These are phyloP conservation scores for Prunus kanzakura DNA, from an alignment of 306 rosid genomes.

Conservation along the genomic window DNA sequence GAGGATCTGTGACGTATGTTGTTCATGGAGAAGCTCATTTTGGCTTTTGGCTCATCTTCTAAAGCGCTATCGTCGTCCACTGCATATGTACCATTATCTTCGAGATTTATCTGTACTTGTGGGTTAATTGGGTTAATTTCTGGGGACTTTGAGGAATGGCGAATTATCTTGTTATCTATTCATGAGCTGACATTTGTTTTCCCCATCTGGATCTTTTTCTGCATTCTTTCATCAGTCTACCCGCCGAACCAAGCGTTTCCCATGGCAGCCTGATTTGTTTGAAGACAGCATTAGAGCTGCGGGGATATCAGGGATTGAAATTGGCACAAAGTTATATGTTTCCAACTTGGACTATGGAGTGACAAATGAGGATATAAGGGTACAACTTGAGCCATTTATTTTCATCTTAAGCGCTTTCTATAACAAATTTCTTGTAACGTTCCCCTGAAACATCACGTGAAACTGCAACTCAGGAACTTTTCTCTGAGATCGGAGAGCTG, in stretches of 20 bases:
- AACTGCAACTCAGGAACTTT: conserved; percentile 84
- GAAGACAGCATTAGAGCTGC: conserved; percentile 98
- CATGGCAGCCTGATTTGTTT: conserved; percentile 85
- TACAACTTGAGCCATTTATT: conserved; percentile 50
- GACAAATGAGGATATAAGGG: conserved; percentile 98
- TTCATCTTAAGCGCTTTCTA: conserved; percentile 48
- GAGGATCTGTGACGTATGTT: conserved; percentile 48
- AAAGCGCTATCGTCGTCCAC: conserved; percentile 41
- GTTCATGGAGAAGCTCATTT: conserved; percentile 68
- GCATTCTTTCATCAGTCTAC: conserved; percentile 84
- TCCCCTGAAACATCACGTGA: conserved; percentile 58
- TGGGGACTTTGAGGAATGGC: conserved; percentile 84
- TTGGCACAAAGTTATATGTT: conserved; percentile 87
- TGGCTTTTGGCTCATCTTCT: conserved; percentile 55
- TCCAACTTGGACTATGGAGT: conserved; percentile 97
- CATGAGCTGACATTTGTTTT: conserved; percentile 77
- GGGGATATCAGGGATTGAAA: conserved; percentile 83
- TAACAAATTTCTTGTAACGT: conserved; percentile 37
- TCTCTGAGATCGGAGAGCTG: conserved; percentile 84
- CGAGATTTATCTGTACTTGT: conserved; percentile 53
- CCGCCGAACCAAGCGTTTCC: conserved; percentile 80
- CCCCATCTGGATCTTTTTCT: conserved; percentile 74
- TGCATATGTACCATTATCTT: conserved; percentile 47
- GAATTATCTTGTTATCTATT: conserved; percentile 64
- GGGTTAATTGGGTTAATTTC: conserved; percentile 67